Base-by-base conservation (phyloP, 2,329 filamentous ascomycete species). In the Lasiodiplodia theobromae region DNA sequence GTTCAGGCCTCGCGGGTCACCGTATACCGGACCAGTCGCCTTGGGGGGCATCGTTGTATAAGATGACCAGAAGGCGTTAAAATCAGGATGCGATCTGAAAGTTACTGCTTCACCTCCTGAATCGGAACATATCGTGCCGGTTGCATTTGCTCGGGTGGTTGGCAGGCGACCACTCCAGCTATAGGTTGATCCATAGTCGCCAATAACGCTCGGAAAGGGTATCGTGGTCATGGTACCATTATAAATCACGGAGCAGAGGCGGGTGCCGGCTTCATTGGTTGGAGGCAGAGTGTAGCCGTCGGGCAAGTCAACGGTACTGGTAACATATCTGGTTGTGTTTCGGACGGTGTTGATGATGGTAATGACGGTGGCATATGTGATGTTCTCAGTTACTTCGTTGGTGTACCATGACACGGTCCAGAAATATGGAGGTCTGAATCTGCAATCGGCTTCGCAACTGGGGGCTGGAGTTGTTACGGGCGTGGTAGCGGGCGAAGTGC, bases 281-380 rank as follows among this genome's bases (percentile, higher is more conserved):
- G 62, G 44, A 8, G 62, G 62, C 16, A 65, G 16, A 1, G 47
- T 54, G 16, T 49, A 38, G 31, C 25, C 25, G 3, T 53, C 23
- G 16, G 62, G 62, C 23, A 65, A 12, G n/a, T 52, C 62, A 23
- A 54, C 34, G n/a, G 62, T 65, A 11, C 23, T 53, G 12, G 62
- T 65, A 8, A 52, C 47, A 52, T 65, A 65, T 40, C 62, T 65
- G 10, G 62, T 65, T 4, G 62, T 65, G 28, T 65, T 65, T 8
- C 16, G 23, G 62, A 31, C 28, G 16, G 47, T 65, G 62, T 65
- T 65, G 62, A 65, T 54, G 47, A 65, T 65, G n/a, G 62, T 65
- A 37, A 65, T 14, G 62, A 65, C 62, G 31, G 62, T 65, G 21
- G 62, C 62, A 34, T 52, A 54, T 5, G 62, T 65, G 62, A 65